These are phyloP conservation scores for Balamuthia mandrillaris DNA, from an alignment of 208 protist genomes.

Conservation along the genomic window DNA sequence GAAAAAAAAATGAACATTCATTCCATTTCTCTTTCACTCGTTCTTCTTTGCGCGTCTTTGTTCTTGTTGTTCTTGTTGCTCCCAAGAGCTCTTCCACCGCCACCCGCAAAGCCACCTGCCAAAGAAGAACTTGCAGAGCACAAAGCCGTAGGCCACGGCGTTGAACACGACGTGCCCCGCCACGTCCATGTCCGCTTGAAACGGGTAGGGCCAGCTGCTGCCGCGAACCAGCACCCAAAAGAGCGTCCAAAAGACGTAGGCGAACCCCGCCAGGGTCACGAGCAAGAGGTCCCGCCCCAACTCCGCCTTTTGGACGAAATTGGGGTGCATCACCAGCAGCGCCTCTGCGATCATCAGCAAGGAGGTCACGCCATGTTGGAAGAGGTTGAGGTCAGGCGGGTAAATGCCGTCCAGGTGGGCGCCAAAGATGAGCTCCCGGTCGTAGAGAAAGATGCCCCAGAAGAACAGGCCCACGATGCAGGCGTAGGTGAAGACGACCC, in stretches of 20 bases:
- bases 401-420: background rate
- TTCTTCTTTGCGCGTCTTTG: no score
- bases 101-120: no score
- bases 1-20: no score
- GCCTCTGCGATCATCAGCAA: background rate
- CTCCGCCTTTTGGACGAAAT: background rate
- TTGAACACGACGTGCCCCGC: background rate
- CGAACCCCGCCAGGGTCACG: background rate
- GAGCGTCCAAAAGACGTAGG: background rate
- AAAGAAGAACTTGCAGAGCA: no score
- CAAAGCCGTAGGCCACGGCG: no score
- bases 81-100: no score
- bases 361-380: background rate
- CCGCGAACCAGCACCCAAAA: background rate
- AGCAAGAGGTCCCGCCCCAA: background rate
- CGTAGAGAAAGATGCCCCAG: conserved; percentile 20
- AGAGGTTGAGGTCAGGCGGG: conserved; percentile 5
- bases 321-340: background rate
- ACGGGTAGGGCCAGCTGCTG: background rate
- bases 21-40: no score
- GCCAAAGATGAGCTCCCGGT: background rate
- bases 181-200: background rate
- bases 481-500: background rate
- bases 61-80: no score
- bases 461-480: conserved; percentile 11